phyloP scores from a whole-genome alignment of 2,329 filamentous ascomycete species.

The Leptographium radiaticola region DNA sequence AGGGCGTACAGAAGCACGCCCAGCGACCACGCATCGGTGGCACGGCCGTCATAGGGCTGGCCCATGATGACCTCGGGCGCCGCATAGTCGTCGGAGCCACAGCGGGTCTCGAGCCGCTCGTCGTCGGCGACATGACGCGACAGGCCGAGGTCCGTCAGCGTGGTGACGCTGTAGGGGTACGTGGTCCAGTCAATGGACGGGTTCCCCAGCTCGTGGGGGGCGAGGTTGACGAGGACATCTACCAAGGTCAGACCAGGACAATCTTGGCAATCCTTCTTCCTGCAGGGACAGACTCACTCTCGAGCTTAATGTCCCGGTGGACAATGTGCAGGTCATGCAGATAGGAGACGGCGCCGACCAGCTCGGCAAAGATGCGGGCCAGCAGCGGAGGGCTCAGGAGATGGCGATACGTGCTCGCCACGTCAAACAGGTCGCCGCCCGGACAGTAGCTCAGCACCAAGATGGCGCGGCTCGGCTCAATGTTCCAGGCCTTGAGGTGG shows the following conservation, averaged over 20 bases:
- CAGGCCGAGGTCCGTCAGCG: conserved; percentile 82
- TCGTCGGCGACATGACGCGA: conserved; percentile 75
- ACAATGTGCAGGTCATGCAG: conserved; percentile 78
- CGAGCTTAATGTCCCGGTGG: conserved; percentile 93
- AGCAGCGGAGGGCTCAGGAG: conserved; percentile 57
- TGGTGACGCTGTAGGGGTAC: conserved; percentile 73
- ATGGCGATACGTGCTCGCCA: conserved; percentile 61
- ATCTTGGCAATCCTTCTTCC: too few relatives aligned
- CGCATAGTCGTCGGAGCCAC: conserved; percentile 93
- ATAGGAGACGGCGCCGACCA: conserved; percentile 76
- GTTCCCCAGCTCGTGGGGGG: conserved; percentile 52
- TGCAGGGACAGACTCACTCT: conserved; percentile 56
- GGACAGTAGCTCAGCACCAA: conserved; percentile 85
- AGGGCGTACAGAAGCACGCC: conserved; percentile 89
- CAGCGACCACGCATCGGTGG: conserved; percentile 88
- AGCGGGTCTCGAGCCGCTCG: conserved; percentile 82
- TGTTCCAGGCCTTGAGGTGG: conserved; percentile 82
- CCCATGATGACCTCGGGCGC: conserved; percentile 94
- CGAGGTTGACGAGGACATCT: conserved; percentile 88
- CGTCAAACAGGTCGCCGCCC: conserved; percentile 87
- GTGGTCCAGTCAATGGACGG: conserved; percentile 52
- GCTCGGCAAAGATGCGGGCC: conserved; percentile 76
- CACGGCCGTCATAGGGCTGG: conserved; percentile 82
- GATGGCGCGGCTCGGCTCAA: conserved; percentile 69
- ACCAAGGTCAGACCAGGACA: too few relatives aligned